phyloP scores from a whole-genome alignment of 2,329 filamentous ascomycete species.

The Ampelomyces quisqualis region DNA sequence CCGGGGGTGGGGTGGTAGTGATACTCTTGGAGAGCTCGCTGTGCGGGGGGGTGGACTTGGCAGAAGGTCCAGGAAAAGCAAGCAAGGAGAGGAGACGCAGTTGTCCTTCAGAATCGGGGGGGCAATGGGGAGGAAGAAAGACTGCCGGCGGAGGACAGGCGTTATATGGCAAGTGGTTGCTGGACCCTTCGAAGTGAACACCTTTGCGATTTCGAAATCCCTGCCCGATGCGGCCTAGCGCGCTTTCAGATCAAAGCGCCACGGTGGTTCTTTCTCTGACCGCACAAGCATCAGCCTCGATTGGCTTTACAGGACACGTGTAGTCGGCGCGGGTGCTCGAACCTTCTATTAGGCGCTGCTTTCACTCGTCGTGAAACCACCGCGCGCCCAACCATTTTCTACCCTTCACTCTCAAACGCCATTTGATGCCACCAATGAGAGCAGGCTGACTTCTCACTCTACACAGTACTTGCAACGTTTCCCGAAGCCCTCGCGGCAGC shows the following conservation, averaged over 20 bases:
- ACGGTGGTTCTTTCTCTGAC: slow-evolving; percentile 22
- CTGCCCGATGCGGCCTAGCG: slow-evolving; percentile 23
- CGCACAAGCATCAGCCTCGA: slow-evolving; percentile 30
- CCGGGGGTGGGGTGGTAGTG: slow-evolving; percentile 19
- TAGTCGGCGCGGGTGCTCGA: slow-evolving; percentile 20
- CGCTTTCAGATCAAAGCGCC: slow-evolving; percentile 10
- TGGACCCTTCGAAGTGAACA: slow-evolving; percentile 36
- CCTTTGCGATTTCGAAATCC: slow-evolving; percentile 29
- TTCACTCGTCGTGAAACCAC: no score
- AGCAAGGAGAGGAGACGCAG: slow-evolving; percentile 23
- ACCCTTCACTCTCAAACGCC: no score
- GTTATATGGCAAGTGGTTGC: slow-evolving; percentile 33
- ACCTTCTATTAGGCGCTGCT: slow-evolving; percentile 25
- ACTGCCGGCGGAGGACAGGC: slow-evolving; percentile 22
- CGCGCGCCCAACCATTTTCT: no score
- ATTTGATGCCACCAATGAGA: no score
- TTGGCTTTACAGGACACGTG: slow-evolving; percentile 37
- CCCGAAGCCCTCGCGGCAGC: no score
- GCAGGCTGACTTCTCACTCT: no score
- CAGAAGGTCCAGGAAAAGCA: slow-evolving; percentile 26
- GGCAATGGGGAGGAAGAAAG: slow-evolving; percentile 22
- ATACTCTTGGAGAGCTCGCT: slow-evolving; percentile 30
- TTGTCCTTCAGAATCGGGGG: slow-evolving; percentile 18
- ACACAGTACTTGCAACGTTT: no score
- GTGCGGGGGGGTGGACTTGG: slow-evolving; percentile 22